A percentile compares a stretch with the other conserved stretches of the same genome.
Conservation (phyloP, 306 rosid species). For the Trifolium repens region DNA sequence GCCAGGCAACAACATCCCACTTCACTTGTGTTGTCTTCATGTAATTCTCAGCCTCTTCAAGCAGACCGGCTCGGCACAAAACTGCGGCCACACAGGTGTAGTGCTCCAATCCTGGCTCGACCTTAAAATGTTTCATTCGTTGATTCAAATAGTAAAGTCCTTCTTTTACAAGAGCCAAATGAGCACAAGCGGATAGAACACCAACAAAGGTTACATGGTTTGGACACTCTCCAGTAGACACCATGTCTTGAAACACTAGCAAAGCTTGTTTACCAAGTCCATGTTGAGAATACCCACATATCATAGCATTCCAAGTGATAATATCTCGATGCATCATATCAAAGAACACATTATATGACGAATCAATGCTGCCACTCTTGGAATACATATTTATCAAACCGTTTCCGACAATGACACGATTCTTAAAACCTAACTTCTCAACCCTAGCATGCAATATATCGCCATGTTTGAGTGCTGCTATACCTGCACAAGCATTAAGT, state of each 20-base stretch:
- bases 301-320: slow-evolving; percentile 67
- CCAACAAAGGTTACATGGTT: slow-evolving; percentile 60
- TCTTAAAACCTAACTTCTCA: slow-evolving; percentile 62
- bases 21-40: slow-evolving; percentile 67
- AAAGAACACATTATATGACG: slow-evolving; percentile 56
- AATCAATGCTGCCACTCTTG: slow-evolving; percentile 66
- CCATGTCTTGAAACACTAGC: slow-evolving; percentile 58
- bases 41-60: slow-evolving; percentile 67
- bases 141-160: slow-evolving; percentile 61
- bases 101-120: slow-evolving; percentile 82
- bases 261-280: slow-evolving; percentile 75
- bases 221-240: slow-evolving; percentile 53
- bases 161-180: slow-evolving; percentile 57
- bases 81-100: slow-evolving; percentile 76
- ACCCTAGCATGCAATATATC: slow-evolving; percentile 54
- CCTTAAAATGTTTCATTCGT: slow-evolving; percentile 50
- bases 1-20: slow-evolving; percentile 88
- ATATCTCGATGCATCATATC: slow-evolving; percentile 49
- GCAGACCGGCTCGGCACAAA: slow-evolving; percentile 67
- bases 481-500: slow-evolving; percentile 68
- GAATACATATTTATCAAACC: slow-evolving; percentile 76
- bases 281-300: slow-evolving; percentile 70
- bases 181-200: slow-evolving; percentile 68
- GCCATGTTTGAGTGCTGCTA: slow-evolving; percentile 61
- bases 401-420: slow-evolving; percentile 56